Base-by-base conservation (phyloP, 2,329 filamentous ascomycete genomes). In the Diaporthe citrichinensis region DNA sequence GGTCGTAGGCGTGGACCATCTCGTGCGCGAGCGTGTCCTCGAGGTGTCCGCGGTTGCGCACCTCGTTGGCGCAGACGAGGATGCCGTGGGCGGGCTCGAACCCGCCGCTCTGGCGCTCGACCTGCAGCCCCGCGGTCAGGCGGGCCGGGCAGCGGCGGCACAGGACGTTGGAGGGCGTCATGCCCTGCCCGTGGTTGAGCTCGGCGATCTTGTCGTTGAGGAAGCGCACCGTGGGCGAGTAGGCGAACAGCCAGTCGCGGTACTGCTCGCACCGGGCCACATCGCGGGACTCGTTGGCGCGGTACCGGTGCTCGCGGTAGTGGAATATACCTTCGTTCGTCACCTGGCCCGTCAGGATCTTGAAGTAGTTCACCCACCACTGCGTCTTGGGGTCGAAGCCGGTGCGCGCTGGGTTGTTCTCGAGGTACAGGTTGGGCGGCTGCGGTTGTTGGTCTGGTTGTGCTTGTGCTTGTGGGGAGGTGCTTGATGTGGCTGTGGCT, bases 1-100 rank as follows among this genome's bases (percentile, higher is more conserved):
- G 94, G 83, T 99, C 97, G 88, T 95, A 98, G 1, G 96, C 96
- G 84, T 99, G 97, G 72, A 99, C 94, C 95, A 99, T 97, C 87
- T 99, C 97, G 84, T 99, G 97, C 39, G 96, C 93, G 81, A 99
- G 87, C 15, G 96, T 98, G 83, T 99, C 97, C 86, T 99, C 97
- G 79, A 98, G 84, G 82, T 98, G 95, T 44, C 92, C 92, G 74
- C 92, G 88, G 82, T 95, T 92, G 76, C 93, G 88, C 82, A 98
- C 91, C 85, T 97, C 93, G 85, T 99, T 99, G 71, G 97, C 95
- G 85, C 97, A 99, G 31, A 99, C 88, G 81, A 97, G 83, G 78
- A 99, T 98, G 51, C 97, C 97, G 82, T 95, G 94, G 69, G 94
- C 89, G 1, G 95, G 92, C 83, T 93, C 93, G 83, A 98, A 98